A percentile compares a stretch with the other conserved stretches of the same genome.
Evolutionary conservation across 139 green algal genomes (phyloP).

Genomic region (Chlamydomonas incerta): DNA sequence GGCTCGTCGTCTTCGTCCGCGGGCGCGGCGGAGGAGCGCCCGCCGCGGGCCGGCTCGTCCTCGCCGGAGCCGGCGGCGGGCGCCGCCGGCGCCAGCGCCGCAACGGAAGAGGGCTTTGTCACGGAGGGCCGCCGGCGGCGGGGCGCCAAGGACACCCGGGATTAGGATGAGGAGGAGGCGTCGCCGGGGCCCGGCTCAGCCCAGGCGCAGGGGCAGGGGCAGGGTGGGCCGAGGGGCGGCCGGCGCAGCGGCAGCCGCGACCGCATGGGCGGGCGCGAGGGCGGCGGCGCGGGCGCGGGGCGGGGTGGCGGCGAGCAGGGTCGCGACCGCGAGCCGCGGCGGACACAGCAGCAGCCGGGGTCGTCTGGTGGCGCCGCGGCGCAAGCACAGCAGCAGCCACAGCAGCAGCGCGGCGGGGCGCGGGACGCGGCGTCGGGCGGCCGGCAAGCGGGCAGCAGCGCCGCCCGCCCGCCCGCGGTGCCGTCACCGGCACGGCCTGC

Average conservation of each 20-base stretch:
- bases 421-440: too few species aligned
- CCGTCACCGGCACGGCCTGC: not conserved
- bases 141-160: constrained; percentile 27
- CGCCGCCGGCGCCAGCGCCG: not conserved
- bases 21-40: too few species aligned
- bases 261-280: constrained; percentile 6
- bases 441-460: not conserved
- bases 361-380: too few species aligned
- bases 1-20: not conserved
- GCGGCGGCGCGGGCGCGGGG: not conserved
- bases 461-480: not conserved
- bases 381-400: constrained; percentile 1
- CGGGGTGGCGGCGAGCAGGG: not conserved
- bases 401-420: not conserved
- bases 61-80: too few species aligned
- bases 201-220: too few species aligned
- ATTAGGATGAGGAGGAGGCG: constrained; percentile 30
- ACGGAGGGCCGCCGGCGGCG: constrained; percentile 31
- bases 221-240: not conserved
- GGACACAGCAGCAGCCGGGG: not conserved
- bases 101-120: constrained; percentile 26
- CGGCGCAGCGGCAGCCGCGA: constrained; percentile 39
- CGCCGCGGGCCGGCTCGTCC: too few species aligned
- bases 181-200: too few species aligned
- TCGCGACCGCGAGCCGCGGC: not conserved